Base-by-base conservation (phyloP, 139 green algal species). In the Limnomonas spitsbergensis region DNA sequence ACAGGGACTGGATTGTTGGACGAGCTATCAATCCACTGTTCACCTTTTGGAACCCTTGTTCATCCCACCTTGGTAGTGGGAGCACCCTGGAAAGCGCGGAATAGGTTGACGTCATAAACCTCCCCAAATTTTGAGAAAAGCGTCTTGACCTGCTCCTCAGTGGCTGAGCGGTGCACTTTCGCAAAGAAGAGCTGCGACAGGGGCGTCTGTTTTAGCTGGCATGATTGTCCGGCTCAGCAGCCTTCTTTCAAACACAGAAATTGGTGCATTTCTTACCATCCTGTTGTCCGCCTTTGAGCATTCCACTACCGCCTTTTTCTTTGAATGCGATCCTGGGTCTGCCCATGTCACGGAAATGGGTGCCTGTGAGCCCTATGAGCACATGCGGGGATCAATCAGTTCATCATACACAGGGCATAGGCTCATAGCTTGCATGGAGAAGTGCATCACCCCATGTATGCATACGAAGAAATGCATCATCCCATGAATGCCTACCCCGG, bases 31-130 rank as follows among this genome's bases (percentile, higher is more conserved):
- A n/a, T n/a, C n/a, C n/a, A n/a, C n/a, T n/a, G n/a, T n/a, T n/a
- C n/a, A n/a, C n/a, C n/a, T n/a, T n/a, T n/a, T n/a, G n/a, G n/a
- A n/a, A n/a, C n/a, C n/a, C n/a, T n/a, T n/a, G n/a, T n/a, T n/a
- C n/a, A n/a, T n/a, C 66, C 9, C 40, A 84, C 82, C 80, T 88
- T 88, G 53, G 80, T 85, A 0, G 84, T 88, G 2, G 84, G 78
- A 27, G 84, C 80, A 2, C 84, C 86, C 73, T 91, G 87, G 69
- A 89, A 91, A 0, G 87, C 87, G 0, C 87, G 75, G 66, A 91
- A 91, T 35, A 91, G 74, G 80, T 91, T 91, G 7, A 91, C 80
- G 38, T 91, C 87, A 31, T 87, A 78, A 26, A 91, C 87, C 35
- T 80, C 83, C 52, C 87, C 87, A 72, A 79, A 89, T 2, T 66